Base-by-base conservation (phyloP, 768 basidiomycete species). In the Agrocybe pediades region DNA sequence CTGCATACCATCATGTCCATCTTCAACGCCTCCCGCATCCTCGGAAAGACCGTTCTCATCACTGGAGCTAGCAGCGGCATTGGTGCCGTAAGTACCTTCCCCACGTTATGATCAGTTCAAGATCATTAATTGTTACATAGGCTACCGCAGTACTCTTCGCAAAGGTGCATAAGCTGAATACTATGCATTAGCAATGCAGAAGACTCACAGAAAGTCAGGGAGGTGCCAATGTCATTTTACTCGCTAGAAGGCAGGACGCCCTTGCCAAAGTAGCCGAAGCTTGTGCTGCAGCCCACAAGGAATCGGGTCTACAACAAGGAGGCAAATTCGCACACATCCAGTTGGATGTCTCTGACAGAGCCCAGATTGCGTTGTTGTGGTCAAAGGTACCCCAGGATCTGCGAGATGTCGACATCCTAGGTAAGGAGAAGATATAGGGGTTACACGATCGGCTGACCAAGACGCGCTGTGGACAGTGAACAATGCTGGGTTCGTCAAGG, bases 51-150 rank as follows among this genome's bases (percentile, higher is more conserved):
- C 27, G 88, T 93, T 53, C 81, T 96, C 46, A 81, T 96, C 56
- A 96, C 94, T 24, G 94, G 94, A 19, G 93, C 94, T 3, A 91
- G 89, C 66, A 83, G 87, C 40, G 94, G 94, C 41, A 96, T 96
- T 58, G 94, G 94, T 51, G 88, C 92, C 51, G 91, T 92, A 63
- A 66, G 87, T 71, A 19, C 27, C 16, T 26, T 29, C 24, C 19
- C 46, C 13, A 41, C 23, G n/a, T n/a, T 3, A n/a, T n/a, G 6
- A 44, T 24, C 48, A 16, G 21, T 7, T 41, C 17, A 21, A 20
- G 29, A 16, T 17, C 19, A 39, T 25, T 46, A 30, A 47, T 46
- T 11, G 0, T 41, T 11, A 46, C 24, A 17, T 53, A 95, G 91
- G 91, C 90, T 3, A 87, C 94, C 2, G 94, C 95, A 29, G 62